These are phyloP conservation scores for Metarhizium guizhouense DNA, from an alignment of 2,329 filamentous ascomycete species.

Conservation along the genomic window DNA sequence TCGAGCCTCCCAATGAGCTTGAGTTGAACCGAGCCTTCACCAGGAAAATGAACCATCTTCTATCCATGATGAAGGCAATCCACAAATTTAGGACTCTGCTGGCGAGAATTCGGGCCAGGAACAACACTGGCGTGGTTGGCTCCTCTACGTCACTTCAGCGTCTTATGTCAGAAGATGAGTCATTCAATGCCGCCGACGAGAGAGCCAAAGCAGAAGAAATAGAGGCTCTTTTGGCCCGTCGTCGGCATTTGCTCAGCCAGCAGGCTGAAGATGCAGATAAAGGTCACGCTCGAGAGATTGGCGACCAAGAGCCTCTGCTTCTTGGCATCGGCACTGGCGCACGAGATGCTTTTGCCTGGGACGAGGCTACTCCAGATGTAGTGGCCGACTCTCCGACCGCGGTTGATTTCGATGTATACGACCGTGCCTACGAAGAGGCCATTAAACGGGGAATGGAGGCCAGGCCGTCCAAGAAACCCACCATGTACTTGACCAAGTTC, in stretches of 20 bases:
- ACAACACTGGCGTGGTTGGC: constrained; percentile 3
- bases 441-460: constrained; percentile 65
- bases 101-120: constrained; percentile 17
- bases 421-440: constrained; percentile 68
- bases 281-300: constrained; percentile 46
- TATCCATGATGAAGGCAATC: constrained; percentile 88
- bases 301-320: constrained; percentile 54
- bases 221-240: constrained; percentile 37
- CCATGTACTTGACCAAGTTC: constrained; percentile 40
- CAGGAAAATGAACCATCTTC: constrained; percentile 73
- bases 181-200: constrained; percentile 19
- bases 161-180: neutral
- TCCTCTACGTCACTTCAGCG: neutral
- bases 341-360: constrained; percentile 33
- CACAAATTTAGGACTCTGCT: constrained; percentile 76
- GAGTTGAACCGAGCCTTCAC: constrained; percentile 91
- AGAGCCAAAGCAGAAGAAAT: constrained; percentile 38
- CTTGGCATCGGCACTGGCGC: constrained; percentile 68
- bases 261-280: constrained; percentile 30
- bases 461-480: constrained; percentile 29
- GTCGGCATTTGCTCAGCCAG: constrained; percentile 30
- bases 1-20: constrained; percentile 79
- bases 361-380: constrained; percentile 33
- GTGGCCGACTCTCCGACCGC: constrained; percentile 80
- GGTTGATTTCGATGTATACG: constrained; percentile 81